phyloP scores from a whole-genome alignment of 1,139 yeast species.

The Waltiozyma sp. region DNA sequence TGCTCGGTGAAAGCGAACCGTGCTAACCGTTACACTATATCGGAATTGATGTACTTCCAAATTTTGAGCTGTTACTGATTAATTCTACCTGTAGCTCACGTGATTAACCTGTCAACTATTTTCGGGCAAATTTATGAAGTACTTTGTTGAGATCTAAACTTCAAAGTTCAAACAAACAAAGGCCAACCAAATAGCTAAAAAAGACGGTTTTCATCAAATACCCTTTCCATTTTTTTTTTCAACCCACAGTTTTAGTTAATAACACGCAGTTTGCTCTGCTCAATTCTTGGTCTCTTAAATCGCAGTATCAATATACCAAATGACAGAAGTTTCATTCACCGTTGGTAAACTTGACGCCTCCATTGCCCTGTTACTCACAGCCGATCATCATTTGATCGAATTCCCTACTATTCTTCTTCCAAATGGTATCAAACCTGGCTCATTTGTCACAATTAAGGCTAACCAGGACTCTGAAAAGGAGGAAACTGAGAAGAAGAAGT shows the following conservation, averaged over 20 bases:
- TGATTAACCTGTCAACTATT: background rate
- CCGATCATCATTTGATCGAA: slow-evolving; percentile 90
- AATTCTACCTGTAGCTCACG: too few relatives aligned
- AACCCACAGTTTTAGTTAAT: too few relatives aligned
- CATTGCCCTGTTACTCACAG: slow-evolving; percentile 77
- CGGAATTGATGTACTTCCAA: too few relatives aligned
- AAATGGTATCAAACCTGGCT: slow-evolving; percentile 84
- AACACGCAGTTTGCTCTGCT: too few relatives aligned
- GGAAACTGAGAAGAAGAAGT: slow-evolving; percentile 42
- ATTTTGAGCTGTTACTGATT: too few relatives aligned
- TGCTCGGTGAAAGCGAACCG: slow-evolving; percentile 79
- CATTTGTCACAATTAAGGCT: slow-evolving; percentile 81
- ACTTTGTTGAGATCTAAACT: too few relatives aligned
- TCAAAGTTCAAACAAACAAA: too few relatives aligned
- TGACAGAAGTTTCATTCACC: slow-evolving; percentile 59
- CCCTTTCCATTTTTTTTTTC: too few relatives aligned
- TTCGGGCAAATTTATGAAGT: too few relatives aligned
- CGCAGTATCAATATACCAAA: slow-evolving; percentile 7
- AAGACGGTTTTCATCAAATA: too few relatives aligned
- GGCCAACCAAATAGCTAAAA: too few relatives aligned
- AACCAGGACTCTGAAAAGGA: slow-evolving; percentile 73
- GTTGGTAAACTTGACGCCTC: slow-evolving; percentile 96
- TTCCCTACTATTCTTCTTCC: slow-evolving; percentile 92
- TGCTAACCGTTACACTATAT: slow-evolving; percentile 76
- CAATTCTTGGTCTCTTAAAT: too few relatives aligned